phyloP scores from a whole-genome alignment of 768 basidiomycete species.

The Leccinum truebloodii region DNA sequence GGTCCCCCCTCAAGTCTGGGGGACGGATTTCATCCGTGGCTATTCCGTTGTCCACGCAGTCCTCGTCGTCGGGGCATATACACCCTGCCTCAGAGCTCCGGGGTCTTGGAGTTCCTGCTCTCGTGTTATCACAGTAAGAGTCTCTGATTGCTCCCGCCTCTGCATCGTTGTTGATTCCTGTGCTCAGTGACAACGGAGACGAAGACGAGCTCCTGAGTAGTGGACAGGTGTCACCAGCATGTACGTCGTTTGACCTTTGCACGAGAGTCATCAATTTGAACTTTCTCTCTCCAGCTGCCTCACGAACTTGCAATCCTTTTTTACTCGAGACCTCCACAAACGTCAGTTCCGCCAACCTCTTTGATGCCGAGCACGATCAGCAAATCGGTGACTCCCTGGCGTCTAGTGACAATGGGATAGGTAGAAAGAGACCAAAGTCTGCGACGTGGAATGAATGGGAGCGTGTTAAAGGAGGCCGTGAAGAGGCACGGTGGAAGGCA shows the following conservation, averaged over 20 bases:
- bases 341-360: conserved; percentile 28
- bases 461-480: conserved; percentile 15
- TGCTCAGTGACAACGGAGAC: conserved; percentile 39
- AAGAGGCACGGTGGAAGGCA: conserved; percentile 25
- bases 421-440: conserved; percentile 35
- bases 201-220: conserved; percentile 74
- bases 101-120: conserved; percentile 33
- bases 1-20: conserved; percentile 25
- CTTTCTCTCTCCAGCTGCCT: conserved; percentile 19
- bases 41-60: conserved; percentile 35
- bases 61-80: no score
- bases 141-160: neutral
- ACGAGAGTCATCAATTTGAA: no score
- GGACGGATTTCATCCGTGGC: conserved; percentile 27
- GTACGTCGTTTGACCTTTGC: conserved; percentile 38
- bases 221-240: conserved; percentile 71
- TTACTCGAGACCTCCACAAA: conserved; percentile 33
- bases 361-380: conserved; percentile 17
- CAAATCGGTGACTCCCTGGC: conserved; percentile 8
- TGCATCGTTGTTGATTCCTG: neutral
- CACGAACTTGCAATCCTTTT: conserved; percentile 24
- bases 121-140: conserved; percentile 42
- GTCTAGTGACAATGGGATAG: neutral
- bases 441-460: conserved; percentile 51
- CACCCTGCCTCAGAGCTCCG: conserved; percentile 27